These are phyloP conservation scores for Ilex asprella DNA, from an alignment of 257 asterid species.

Conservation along the genomic window DNA sequence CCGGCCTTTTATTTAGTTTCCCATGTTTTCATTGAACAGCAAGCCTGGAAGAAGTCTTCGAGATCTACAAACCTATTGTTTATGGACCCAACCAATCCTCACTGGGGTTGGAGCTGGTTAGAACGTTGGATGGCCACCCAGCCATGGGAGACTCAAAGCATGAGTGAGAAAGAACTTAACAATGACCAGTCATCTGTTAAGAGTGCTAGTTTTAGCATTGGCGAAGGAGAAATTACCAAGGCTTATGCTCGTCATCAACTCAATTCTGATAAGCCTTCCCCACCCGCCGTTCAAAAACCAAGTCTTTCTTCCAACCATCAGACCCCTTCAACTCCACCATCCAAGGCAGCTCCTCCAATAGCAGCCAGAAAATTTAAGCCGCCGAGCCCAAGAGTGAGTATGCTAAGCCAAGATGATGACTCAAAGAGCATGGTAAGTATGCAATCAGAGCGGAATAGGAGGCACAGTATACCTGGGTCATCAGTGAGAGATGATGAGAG, in stretches of 20 bases:
- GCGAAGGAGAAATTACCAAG: constrained; percentile 62
- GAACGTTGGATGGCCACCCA: constrained; percentile 87
- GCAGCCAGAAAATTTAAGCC: constrained; percentile 48
- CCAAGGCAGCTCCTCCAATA: constrained; percentile 28
- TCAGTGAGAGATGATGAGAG: constrained; percentile 85
- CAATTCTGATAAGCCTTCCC: constrained; percentile 51
- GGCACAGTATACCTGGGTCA: constrained; percentile 82
- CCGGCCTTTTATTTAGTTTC: too few relatives aligned
- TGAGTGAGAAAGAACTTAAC: constrained; percentile 48
- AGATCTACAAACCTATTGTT: constrained; percentile 65
- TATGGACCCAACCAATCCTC: constrained; percentile 96
- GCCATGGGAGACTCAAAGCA: constrained; percentile 50
- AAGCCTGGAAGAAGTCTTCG: constrained; percentile 81
- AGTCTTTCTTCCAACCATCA: constrained; percentile 21
- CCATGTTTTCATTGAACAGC: constrained; percentile 34
- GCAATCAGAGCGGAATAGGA: constrained; percentile 58
- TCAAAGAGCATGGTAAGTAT: constrained; percentile 53
- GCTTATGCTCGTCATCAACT: constrained; percentile 85
- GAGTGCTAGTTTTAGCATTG: constrained; percentile 28
- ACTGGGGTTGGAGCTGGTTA: constrained; percentile 99
- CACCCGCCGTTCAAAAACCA: constrained; percentile 49
- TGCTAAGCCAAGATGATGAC: constrained; percentile 68
- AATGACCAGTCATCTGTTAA: constrained; percentile 36
- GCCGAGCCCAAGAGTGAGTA: constrained; percentile 56
- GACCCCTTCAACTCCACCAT: constrained; percentile 44